Evolutionary conservation across 208 protist species (phyloP), one percentile per base, ranked within the genome.

Genomic region (Leishmania lainsoni): DNA sequence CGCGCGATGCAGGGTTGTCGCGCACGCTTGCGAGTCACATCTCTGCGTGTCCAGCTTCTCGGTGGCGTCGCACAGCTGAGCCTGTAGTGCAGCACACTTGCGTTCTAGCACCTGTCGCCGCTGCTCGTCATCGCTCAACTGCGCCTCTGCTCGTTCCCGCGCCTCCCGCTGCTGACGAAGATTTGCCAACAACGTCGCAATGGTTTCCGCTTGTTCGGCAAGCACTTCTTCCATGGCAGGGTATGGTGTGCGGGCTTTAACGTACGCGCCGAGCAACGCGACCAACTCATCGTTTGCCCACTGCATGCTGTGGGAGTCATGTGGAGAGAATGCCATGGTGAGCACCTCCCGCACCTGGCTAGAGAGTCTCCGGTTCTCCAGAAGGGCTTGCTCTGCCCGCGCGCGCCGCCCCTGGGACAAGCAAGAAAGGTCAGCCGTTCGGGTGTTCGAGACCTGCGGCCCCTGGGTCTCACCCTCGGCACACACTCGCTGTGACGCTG

Each of bases 151-250:
- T n/a, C 35, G 42, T 52, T 80, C 58, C 20, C 59, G 58, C 39
- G 69, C 22, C 70, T 73, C 79, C 8, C 29, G 39, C 8, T 74
- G 74, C 56, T 68, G 74, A 12, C 83, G 83, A 49, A 83, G 45
- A 17, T 80, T 68, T n/a, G 59, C 63, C 4, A 81, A 81, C 61
- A 90, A 65, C 6, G 32, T 17, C 17, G 87, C 87, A 17, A 85
- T 84, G 10, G 83, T 86, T 29, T 83, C 85, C 35, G 84, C 75
- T 63, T 87, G 77, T 77, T 91, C 87, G 5, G 82, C 29, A 76
- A 88, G 66, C 4, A 82, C 87, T 9, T 72, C 73, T 49, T 88
- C 87, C 79, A 87, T 39, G n/a, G 82, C 82, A n/a, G 81, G 71
- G 1, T 58, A 65, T 6, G 76, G 54, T 59, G 63, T 56, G 5